A percentile compares a stretch with the other conserved stretches of the same genome.
These are phyloP conservation scores for Sporisorium iseilematis-ciliati DNA, from an alignment of 1,284 basidiomycete genomes.

Conservation along the genomic window DNA sequence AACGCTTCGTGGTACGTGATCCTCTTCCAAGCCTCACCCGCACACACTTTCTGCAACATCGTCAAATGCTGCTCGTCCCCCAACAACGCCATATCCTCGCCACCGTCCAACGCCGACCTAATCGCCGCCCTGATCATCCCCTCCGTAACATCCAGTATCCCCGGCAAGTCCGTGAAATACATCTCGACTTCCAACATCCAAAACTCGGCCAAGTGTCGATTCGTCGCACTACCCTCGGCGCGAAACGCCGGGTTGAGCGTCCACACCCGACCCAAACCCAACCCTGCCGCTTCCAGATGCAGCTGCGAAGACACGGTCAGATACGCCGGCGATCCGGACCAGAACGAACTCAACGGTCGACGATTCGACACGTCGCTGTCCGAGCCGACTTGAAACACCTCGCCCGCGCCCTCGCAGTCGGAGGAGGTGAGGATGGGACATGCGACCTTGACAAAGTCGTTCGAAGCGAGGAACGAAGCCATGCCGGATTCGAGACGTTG, in stretches of 20 bases:
- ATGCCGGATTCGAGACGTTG: conserved; percentile 50
- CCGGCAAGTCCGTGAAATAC: conserved; percentile 46
- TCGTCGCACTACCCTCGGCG: conserved; percentile 88
- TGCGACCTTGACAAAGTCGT: conserved; percentile 83
- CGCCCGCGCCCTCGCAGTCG: conserved; percentile 98
- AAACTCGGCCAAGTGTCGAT: conserved; percentile 94
- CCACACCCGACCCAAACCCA: conserved; percentile 83
- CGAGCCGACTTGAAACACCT: conserved; percentile 83
- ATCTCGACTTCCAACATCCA: conserved; percentile 94
- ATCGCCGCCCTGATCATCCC: conserved; percentile 44
- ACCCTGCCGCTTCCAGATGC: conserved; percentile 87
- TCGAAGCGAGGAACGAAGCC: conserved; percentile 11
- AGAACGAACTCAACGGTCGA: conserved; percentile 39
- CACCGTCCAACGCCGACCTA: conserved; percentile 16
- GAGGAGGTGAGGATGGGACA: conserved; percentile 89
- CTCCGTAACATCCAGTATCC: conserved; percentile 52
- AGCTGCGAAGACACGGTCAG: conserved; percentile 95
- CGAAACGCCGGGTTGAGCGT: conserved; percentile 92
- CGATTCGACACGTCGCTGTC: conserved; percentile 39
- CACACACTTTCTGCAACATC: not conserved
- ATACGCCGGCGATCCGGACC: conserved; percentile 75
- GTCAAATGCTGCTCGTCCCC: conserved; percentile 9
- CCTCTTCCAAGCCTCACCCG: conserved; percentile 74
- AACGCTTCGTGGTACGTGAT: conserved; percentile 86
- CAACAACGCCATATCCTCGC: conserved; percentile 46